Percentiles rank a stretch among this genome's conserved stretches.
Evolutionary conservation across 2,329 filamentous ascomycete genomes (phyloP).

Genomic region (Boeremia exigua): DNA sequence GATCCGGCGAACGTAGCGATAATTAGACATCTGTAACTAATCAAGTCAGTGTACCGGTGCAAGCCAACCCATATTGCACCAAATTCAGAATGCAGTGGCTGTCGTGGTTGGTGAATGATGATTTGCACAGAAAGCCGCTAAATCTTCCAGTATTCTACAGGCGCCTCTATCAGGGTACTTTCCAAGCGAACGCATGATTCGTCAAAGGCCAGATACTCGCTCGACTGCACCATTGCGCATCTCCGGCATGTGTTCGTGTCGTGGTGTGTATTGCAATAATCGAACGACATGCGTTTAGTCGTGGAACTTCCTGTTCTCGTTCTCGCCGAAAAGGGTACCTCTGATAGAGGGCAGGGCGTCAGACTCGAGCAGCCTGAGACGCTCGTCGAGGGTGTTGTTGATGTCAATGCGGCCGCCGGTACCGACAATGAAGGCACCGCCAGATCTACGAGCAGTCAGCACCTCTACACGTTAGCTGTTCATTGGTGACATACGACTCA

Average conservation of each 20-base stretch:
- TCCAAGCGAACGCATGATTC: not conserved
- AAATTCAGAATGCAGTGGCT: not conserved
- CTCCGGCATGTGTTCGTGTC: constrained; percentile 5
- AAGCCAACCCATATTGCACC: not conserved
- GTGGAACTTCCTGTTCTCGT: constrained; percentile 93
- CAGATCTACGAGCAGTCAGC: constrained; percentile 65
- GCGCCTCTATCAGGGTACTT: constrained; percentile 7
- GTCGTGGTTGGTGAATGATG: constrained; percentile 8
- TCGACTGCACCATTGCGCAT: not conserved
- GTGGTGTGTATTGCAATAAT: not conserved
- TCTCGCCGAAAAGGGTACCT: constrained; percentile 88
- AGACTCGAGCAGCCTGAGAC: constrained; percentile 82
- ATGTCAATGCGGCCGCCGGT: constrained; percentile 94
- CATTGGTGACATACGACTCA: constrained; percentile 69
- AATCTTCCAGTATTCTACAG: constrained; percentile 20
- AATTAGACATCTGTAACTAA: not conserved
- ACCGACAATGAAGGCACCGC: constrained; percentile 81
- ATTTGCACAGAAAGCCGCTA: constrained; percentile 19
- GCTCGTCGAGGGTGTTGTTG: constrained; percentile 96
- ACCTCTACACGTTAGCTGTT: not conserved
- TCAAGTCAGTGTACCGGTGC: not conserved
- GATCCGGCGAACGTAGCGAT: not conserved
- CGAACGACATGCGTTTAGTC: constrained; percentile 66
- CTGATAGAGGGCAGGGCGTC: constrained; percentile 85
- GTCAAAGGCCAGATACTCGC: not conserved